Base-by-base conservation (phyloP, 139 green algal species). In the Chloropicon primus region DNA sequence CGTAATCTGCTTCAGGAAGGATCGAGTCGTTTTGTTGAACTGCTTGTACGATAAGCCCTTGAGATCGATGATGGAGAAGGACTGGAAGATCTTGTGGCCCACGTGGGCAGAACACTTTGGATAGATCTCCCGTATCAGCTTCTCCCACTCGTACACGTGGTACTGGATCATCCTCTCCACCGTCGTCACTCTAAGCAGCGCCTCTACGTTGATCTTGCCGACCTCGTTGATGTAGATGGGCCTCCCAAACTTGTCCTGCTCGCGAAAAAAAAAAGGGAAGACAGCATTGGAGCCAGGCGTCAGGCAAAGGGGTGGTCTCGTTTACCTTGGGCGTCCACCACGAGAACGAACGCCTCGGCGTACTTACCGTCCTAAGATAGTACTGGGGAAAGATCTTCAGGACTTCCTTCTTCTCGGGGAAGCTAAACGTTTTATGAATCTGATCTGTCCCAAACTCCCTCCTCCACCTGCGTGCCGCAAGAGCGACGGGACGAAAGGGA, bases 151-250 rank as follows among this genome's bases (percentile, higher is more conserved):
- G 22, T 54, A 82, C 0, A 87, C 27, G 74, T 96, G 92, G 78
- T 93, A 97, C 81, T 94, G 92, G 25, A 96, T 84, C 87, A 95
- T 94, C 78, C 91, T 86, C 74, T 97, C 91, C 81, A 94, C 87
- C 0, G 83, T 92, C 1, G 92, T 96, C 53, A 93, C 81, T 74
- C 87, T 82, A 76, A 86, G 87, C 27, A 97, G 82, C 29, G 84
- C 10, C 10, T 62, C 41, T 17, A 62, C 41, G 41, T 62, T 62
- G 41, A 62, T 62, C 41, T 62, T 62, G 41, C 41, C 41, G 41
- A 62, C 41, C 41, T 80, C 26, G 77, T 85, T 1, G 92, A 82
- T 82, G 76, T 89, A 89, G 24, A 89, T 75, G 17, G 85, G 85
- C 5, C 85, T 77, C 17, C 85, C 81, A 28, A 76, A 86, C 10